Evolutionary conservation across 805 yeast species (phyloP).

Genomic region (Brettanomyces nanus): DNA sequence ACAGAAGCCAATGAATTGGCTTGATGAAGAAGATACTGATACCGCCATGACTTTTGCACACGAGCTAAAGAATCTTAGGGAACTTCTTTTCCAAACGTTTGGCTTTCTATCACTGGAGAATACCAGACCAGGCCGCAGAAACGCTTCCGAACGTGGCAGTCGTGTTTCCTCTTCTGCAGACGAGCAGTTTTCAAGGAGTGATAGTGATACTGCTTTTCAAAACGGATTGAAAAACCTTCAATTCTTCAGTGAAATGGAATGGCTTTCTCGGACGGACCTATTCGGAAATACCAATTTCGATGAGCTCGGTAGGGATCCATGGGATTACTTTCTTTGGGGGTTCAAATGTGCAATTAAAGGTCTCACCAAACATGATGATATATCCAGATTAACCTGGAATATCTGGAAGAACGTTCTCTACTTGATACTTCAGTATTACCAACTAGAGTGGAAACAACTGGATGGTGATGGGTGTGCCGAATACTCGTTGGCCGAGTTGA

Average conservation of each 20-base stretch:
- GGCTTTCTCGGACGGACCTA: slow-evolving; percentile 1
- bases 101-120: slow-evolving; percentile 1
- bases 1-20: background rate
- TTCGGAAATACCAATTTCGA: slow-evolving; percentile 4
- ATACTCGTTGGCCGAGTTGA: background rate
- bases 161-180: background rate
- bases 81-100: background rate
- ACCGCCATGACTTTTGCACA: background rate
- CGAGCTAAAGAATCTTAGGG: background rate
- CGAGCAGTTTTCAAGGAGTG: background rate
- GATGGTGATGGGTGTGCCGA: background rate
- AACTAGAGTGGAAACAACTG: background rate
- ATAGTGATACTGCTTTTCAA: background rate
- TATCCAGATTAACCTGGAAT: slow-evolving; percentile 2
- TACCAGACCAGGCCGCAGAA: background rate
- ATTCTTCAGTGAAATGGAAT: background rate
- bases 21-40: background rate
- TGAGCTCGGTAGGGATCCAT: slow-evolving; percentile 1
- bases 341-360: slow-evolving; percentile 5
- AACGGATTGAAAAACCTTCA: background rate
- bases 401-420: slow-evolving; percentile 3
- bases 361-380: background rate
- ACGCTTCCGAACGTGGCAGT: background rate
- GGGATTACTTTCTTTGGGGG: slow-evolving; percentile 6
- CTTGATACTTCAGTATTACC: background rate